Evolutionary conservation across 2,329 filamentous ascomycete species (phyloP).

Genomic region (Zopfia rhizophila): DNA sequence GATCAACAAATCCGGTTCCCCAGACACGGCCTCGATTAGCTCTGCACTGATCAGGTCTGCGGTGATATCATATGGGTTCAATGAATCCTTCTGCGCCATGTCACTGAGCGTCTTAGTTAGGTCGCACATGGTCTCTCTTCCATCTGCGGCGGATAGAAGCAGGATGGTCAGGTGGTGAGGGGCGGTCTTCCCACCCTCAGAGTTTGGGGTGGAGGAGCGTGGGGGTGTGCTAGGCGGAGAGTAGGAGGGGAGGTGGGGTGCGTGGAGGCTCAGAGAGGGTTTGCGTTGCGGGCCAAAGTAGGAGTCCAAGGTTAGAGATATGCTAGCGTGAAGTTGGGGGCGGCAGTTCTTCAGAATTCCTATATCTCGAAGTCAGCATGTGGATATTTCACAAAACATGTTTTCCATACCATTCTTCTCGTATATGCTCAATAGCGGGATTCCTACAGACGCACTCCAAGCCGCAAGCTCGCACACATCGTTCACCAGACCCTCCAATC

Average conservation of each 20-base stretch:
- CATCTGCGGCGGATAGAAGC: constrained; percentile 87
- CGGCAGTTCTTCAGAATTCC: constrained; percentile 91
- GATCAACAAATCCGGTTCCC: constrained; percentile 89
- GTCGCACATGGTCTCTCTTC: constrained; percentile 92
- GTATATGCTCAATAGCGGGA: constrained; percentile 88
- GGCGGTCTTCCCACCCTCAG: constrained; percentile 41
- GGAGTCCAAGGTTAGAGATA: constrained; percentile 80
- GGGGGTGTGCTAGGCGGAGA: constrained; percentile 57
- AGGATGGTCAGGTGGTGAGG: constrained; percentile 69
- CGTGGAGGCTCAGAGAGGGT: constrained; percentile 77
- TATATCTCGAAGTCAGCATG: constrained; percentile 47
- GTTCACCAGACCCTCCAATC: constrained; percentile 84
- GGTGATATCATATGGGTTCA: constrained; percentile 83
- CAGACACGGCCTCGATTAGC: constrained; percentile 79
- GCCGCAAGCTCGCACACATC: constrained; percentile 92
- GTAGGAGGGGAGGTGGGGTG: constrained; percentile 74
- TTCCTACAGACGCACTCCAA: constrained; percentile 91
- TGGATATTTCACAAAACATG: constrained; percentile 1
- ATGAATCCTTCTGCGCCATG: constrained; percentile 91
- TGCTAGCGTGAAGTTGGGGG: constrained; percentile 81
- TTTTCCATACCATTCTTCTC: constrained; percentile 80
- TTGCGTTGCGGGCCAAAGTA: constrained; percentile 81
- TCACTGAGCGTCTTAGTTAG: constrained; percentile 92
- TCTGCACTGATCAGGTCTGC: constrained; percentile 89
- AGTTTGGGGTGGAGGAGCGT: constrained; percentile 51